Base-by-base conservation (phyloP, 768 basidiomycete species). In the Arthromyces matolae region DNA sequence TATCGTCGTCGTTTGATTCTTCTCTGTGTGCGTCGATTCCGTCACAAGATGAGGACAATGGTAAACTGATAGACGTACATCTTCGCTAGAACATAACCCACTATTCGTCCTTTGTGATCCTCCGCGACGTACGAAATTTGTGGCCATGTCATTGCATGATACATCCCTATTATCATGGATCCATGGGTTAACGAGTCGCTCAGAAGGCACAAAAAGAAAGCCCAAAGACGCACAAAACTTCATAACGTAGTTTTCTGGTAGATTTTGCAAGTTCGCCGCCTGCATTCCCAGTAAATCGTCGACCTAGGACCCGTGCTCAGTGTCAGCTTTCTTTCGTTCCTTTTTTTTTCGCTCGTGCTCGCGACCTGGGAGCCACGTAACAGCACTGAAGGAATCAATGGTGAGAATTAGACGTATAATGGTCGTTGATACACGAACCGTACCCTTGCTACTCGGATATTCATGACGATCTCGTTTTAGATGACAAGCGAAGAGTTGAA, bases 11-110 rank as follows among this genome's bases (percentile, higher is more conserved):
- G 1, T 76, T 75, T 22, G 82, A 79, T 41, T 80, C 81, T 47
- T 77, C 77, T 51, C 64, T 64, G 51, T 71, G 71, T 14, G 73
- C 72, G 27, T 65, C 33, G n/a, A 18, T 7, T 10, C 5, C 4
- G n/a, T 34, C 24, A 22, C 22, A 8, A 16, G n/a, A 14, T 12
- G 40, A n/a, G 22, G 31, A n/a, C 44, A 31, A 22, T 51, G 18
- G n/a, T 23, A 20, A 1, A 27, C n/a, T n/a, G 22, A 36, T 8
- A 46, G 1, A 70, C 80, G 37, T 52, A 95, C 93, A 96, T 95
- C 67, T 94, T 94, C 2, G 89, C 92, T n/a, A 97, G 71, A 28
- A 95, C 93, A 64, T 97, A 97, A 24, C 93, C 93, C 2, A 97
- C 91, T 46, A 97, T 85, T 47, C 88, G 76, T 1, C 93, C 93